Percentiles rank a stretch among this genome's conserved stretches.
phyloP scores from a whole-genome alignment of 352 stramenopile genomes.

The Phytopythium montanum region DNA sequence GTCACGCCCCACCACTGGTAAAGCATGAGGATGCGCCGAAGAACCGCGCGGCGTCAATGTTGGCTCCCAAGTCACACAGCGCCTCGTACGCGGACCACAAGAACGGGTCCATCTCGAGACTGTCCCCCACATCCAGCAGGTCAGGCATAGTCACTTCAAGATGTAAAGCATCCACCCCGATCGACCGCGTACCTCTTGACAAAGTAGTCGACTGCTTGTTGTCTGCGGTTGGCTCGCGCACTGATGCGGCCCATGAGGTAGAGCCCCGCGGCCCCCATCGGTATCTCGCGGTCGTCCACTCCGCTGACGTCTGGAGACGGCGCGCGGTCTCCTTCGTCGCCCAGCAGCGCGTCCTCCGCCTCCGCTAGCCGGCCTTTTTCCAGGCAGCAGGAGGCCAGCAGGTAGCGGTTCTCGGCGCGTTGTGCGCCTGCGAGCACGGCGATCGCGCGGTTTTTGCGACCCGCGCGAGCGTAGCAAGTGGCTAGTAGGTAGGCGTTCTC shows the following conservation, averaged over 20 bases:
- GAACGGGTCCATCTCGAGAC: slow-evolving; percentile 88
- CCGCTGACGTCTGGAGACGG: slow-evolving; percentile 13
- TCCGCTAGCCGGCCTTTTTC: slow-evolving; percentile 68
- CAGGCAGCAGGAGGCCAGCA: slow-evolving; percentile 73
- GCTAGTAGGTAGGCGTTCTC: slow-evolving; percentile 54
- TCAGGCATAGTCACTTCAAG: not conserved
- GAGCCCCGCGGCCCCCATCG: slow-evolving; percentile 88
- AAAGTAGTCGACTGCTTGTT: slow-evolving; percentile 91
- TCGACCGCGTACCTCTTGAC: slow-evolving; percentile 56
- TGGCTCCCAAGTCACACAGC: slow-evolving; percentile 90
- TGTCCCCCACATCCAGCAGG: slow-evolving; percentile 17
- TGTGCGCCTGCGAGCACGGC: slow-evolving; percentile 46
- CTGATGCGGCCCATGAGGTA: slow-evolving; percentile 92
- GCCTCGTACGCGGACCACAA: slow-evolving; percentile 93
- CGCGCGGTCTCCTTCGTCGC: slow-evolving; percentile 23
- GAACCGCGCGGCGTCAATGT: slow-evolving; percentile 58
- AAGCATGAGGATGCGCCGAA: slow-evolving; percentile 55
- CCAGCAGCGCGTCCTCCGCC: slow-evolving; percentile 90
- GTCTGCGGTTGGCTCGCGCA: slow-evolving; percentile 77
- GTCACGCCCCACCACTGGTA: slow-evolving; percentile 11
- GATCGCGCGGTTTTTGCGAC: slow-evolving; percentile 43
- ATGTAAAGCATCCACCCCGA: not conserved
- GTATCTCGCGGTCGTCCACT: slow-evolving; percentile 40
- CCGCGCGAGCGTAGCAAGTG: slow-evolving; percentile 64
- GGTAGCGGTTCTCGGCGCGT: slow-evolving; percentile 51